phyloP scores from a whole-genome alignment of 345 rosid species.

The Streptanthus diversifolius region DNA sequence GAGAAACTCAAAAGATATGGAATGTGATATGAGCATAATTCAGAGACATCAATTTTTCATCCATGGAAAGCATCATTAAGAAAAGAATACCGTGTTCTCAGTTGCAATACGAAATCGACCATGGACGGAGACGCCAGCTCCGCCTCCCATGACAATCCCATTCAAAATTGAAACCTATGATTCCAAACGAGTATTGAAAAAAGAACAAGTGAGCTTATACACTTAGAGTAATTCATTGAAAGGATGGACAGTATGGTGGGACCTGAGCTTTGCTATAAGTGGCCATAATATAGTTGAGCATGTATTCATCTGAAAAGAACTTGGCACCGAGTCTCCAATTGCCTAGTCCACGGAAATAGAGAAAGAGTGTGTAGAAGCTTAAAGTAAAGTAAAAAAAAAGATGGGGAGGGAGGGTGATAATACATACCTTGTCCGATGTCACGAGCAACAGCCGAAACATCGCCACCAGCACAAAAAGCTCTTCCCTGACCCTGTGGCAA shows the following conservation, averaged over 20 bases:
- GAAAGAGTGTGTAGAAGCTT: background rate
- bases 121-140: conserved; percentile 71
- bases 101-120: conserved; percentile 80
- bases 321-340: conserved; percentile 54
- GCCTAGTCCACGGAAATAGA: conserved; percentile 37
- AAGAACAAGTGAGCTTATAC: background rate
- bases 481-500: conserved; percentile 64
- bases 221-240: background rate
- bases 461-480: conserved; percentile 87
- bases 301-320: conserved; percentile 46
- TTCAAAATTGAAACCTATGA: conserved; percentile 67
- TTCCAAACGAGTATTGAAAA: background rate
- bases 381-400: background rate
- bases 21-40: background rate
- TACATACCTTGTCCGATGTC: background rate
- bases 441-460: conserved; percentile 51
- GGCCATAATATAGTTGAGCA: conserved; percentile 65
- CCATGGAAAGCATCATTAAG: conserved; percentile 7
- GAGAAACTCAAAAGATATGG: conserved; percentile 10
- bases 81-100: conserved; percentile 57
- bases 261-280: conserved; percentile 72
- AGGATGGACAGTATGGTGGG: background rate
- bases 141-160: conserved; percentile 96
- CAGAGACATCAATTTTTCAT: background rate
- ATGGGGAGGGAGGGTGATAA: background rate